Evolutionary conservation across 331 rosid species (phyloP).

Genomic region (Quercus phellos): DNA sequence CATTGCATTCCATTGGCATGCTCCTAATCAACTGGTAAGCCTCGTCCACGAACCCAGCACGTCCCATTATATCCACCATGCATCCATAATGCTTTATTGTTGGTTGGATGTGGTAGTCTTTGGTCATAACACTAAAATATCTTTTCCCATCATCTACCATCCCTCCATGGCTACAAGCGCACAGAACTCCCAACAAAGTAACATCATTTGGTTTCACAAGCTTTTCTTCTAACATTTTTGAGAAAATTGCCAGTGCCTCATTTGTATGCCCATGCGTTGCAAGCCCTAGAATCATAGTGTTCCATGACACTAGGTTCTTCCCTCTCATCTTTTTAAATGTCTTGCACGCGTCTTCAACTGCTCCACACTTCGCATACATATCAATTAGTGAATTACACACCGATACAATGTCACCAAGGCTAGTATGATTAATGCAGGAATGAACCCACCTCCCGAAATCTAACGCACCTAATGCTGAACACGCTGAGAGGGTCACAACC

Average conservation of each 20-base stretch:
- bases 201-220: slow-evolving; percentile 47
- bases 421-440: slow-evolving; percentile 21
- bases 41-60: slow-evolving; percentile 63
- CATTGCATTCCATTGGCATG: slow-evolving; percentile 65
- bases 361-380: slow-evolving; percentile 83
- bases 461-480: slow-evolving; percentile 51
- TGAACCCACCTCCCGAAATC: slow-evolving; percentile 68
- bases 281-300: slow-evolving; percentile 65
- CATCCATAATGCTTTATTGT: slow-evolving; percentile 77
- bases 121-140: slow-evolving; percentile 44
- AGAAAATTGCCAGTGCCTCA: slow-evolving; percentile 47
- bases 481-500: slow-evolving; percentile 59
- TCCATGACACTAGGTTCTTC: slow-evolving; percentile 62
- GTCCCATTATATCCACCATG: slow-evolving; percentile 72
- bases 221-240: slow-evolving; percentile 41
- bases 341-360: slow-evolving; percentile 53
- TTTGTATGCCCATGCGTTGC: slow-evolving; percentile 57
- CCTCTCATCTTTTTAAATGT: slow-evolving; percentile 32
- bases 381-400: slow-evolving; percentile 61
- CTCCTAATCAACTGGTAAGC: slow-evolving; percentile 48
- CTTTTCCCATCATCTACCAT: slow-evolving; percentile 56
- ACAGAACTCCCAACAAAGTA: slow-evolving; percentile 66
- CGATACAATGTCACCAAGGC: slow-evolving; percentile 15
- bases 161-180: slow-evolving; percentile 76
- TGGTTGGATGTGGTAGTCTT: slow-evolving; percentile 47